Evolutionary conservation across 345 rosid genomes (phyloP).

Genomic region (Eucalyptus pumila): DNA sequence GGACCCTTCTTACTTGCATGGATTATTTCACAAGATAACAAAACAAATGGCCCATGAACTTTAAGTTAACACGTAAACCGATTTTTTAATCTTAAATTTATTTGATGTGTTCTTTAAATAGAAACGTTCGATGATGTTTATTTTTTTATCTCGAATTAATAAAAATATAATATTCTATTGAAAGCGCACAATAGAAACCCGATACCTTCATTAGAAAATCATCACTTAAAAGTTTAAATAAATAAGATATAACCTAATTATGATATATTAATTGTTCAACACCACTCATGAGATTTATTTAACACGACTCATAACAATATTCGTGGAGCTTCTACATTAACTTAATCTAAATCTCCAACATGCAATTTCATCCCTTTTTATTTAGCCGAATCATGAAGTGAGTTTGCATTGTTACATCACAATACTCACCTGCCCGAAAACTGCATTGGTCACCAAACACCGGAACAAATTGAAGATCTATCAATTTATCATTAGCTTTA

Average conservation of each 20-base stretch:
- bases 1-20: neutral
- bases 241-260: too few species aligned
- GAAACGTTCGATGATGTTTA: too few species aligned
- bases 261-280: rapidly evolving
- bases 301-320: rapidly evolving
- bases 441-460: rapidly evolving
- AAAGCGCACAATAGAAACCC: rapidly evolving
- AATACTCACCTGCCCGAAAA: rapidly evolving
- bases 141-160: too few species aligned
- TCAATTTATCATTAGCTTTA: rapidly evolving
- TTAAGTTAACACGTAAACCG: too few species aligned
- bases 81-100: too few species aligned
- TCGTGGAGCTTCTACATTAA: too few species aligned
- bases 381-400: too few species aligned
- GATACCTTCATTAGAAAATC: rapidly evolving
- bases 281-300: too few species aligned
- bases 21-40: neutral
- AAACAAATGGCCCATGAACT: neutral
- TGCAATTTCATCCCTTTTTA: too few species aligned
- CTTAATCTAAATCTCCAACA: too few species aligned
- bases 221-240: too few species aligned
- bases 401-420: rapidly evolving
- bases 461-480: rapidly evolving
- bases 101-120: too few species aligned
- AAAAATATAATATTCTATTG: rapidly evolving